Base-by-base conservation (phyloP, 192 early-diverging fungal genomes). In the Martensiomyces pterosporus region DNA sequence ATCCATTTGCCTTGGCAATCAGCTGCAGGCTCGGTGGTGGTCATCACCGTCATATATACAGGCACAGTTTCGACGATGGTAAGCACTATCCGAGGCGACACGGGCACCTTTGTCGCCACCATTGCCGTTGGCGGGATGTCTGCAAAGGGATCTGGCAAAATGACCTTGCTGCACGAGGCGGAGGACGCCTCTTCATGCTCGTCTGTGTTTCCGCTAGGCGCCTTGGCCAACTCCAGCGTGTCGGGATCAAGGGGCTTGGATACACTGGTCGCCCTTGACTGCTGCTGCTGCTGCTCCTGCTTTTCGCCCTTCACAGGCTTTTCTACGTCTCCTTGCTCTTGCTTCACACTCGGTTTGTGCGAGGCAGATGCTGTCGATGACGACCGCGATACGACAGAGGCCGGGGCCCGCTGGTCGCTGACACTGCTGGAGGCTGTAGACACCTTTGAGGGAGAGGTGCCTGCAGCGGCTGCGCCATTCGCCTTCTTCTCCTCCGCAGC, bases 1-100 rank as follows among this genome's bases (percentile, higher is more conserved):
- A 65, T 55, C 63, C 63, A 66, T 32, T 76, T 70, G 29, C 58
- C 56, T 24, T 43, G 55, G 39, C 63, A 52, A 9, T 34, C 52
- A 14, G 48, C 61, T 5, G 76, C 62, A 0, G 62, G 48, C 55
- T 66, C 62, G 8, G 67, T 70, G 9, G 63, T 66, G 22, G 74
- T 66, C 22, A 70, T 54, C 23, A 76, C 62, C 9, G 67, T 76
- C 74, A 76, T 70, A 46, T 66, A 70, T 27, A 76, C 67, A 0
- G 74, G 74, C 23, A 76, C 74, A 2, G 67, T 70, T 34, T 76
- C 74, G 32, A 76, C 72, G 4, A 75, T 67, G 13, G 72, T 75
- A 48, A 75, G 57, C 36, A 75, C 64, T 2, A 68, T 60, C 12
- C 65, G 66, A 16, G 72, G 72, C 46, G 60, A 68, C 38, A 68